Evolutionary conservation across 2,329 filamentous ascomycete species (phyloP), one percentile per base, ranked within the genome.

Genomic region (Arthroderma sp.): DNA sequence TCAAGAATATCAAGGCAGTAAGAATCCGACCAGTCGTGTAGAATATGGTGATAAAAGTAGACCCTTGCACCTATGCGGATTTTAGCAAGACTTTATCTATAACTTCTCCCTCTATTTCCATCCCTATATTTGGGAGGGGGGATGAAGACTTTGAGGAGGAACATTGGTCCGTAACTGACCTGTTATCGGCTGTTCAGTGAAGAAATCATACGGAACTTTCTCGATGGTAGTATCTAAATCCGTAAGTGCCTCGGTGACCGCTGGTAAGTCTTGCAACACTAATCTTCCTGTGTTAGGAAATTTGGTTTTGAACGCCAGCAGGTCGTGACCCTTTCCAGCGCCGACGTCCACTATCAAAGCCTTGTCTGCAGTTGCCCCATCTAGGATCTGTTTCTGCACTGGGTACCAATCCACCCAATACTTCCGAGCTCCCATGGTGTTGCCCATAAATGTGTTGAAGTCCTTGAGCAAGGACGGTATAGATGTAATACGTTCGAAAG

Each of bases 261-360:
- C 64, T 0, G 73, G 69, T 4, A 76, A 66, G 59, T 81, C 79
- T 61, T 81, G 77, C 0, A 81, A 66, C 0, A 81, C 64, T 1
- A 80, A 63, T 2, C 70, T 66, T 1, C 77, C 77, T 0, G 72
- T 70, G 0, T 69, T 54, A 0, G 74, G 71, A 59, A 71, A 70
- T 52, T 73, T 71, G 0, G 62, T 60, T 1, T 55, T 66, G 57
- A 78, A 72, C 39, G 72, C 66, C 1, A 62, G 60, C 4, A 75
- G 57, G 59, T 77, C 71, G 58, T 77, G 72, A 4, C 76, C 74
- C 0, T 70, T 54, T 33, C 68, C 66, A 2, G 74, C 76, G 7
- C 73, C 75, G 0, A 78, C 65, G 59, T 78, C 76, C 1, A 77
- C 73, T 1, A 72, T 57, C 1, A 70, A 61, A 6, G 68, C 66